Percentiles rank a stretch among this genome's conserved stretches.
Conservation (phyloP, 208 protist species). For the Dictyostelium gargantuum region DNA sequence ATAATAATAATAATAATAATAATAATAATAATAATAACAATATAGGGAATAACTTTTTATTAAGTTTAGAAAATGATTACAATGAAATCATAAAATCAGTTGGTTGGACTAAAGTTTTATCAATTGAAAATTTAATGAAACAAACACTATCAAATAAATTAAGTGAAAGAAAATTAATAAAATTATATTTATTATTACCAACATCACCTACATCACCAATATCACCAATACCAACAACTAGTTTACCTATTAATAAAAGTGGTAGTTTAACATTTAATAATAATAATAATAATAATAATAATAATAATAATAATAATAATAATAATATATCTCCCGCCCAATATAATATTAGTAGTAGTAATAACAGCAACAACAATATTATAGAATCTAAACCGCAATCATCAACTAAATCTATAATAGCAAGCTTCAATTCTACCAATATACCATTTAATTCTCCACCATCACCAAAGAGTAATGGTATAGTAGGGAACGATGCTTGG, state of each 20-base stretch:
- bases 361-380: neutral
- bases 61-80: neutral
- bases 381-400: neutral
- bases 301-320: too few relatives aligned
- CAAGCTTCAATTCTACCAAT: neutral
- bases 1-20: too few relatives aligned
- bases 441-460: neutral
- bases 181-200: neutral
- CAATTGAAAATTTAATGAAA: neutral
- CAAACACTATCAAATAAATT: neutral
- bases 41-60: neutral
- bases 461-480: too few relatives aligned
- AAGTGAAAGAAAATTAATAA: neutral
- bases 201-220: neutral
- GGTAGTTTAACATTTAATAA: too few relatives aligned
- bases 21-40: too few relatives aligned
- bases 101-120: neutral
- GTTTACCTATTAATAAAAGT: neutral
- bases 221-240: neutral
- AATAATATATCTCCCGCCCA: neutral
- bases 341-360: neutral
- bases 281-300: too few relatives aligned
- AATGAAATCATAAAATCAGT: slow-evolving; percentile 15
- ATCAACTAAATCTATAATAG: neutral
- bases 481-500: neutral